Base-by-base conservation (phyloP, 371 early-diverging fungal genomes). In the Apophysomyces variabilis region DNA sequence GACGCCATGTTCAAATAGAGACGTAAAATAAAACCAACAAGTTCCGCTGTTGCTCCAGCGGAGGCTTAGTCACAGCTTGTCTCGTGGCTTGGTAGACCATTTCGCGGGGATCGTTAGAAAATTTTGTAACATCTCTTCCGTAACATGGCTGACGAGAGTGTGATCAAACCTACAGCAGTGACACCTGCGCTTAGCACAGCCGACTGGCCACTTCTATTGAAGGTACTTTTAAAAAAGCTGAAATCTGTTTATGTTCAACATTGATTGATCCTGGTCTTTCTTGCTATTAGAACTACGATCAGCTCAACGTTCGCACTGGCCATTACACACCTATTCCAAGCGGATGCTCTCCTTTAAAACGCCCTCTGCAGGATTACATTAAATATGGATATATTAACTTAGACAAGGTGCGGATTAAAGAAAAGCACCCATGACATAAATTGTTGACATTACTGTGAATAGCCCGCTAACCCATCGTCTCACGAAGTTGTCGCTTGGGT, bases 401-500 rank as follows among this genome's bases (percentile, higher is more conserved):
- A 61, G 84, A 83, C 60, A 83, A 83, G 79, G 82, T 82, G 58
- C 35, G 56, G 21, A 43, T 39, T 3, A 7, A 16, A n/a, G 18
- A 38, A 26, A 26, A 59, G 16, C 59, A 16, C 62, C 43, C 32
- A 14, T 43, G 14, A 54, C 21, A 64, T 47, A 0, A 11, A 7
- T 8, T 47, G 32, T 26, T 7, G 12, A 60, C 38, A 75, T 66
- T 96, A 97, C 32, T 37, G 12, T 39, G 32, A 26, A 84, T 99
- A 99, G 90, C 99, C 99, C 60, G 91, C 98, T 58, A 99, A 99
- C 87, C 99, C 99, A 60, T 98, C 98, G 45, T 99, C 99, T 45
- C 99, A 99, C 88, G 99, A 99, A 87, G 99, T 99, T 54, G 99
- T 99, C 54, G 99, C 99, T 60, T 99, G 99, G 99, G 95, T 99